Evolutionary conservation across 495 filamentous ascomycete genomes (phyloP).

Genomic region (Astrocystis sublimbata): DNA sequence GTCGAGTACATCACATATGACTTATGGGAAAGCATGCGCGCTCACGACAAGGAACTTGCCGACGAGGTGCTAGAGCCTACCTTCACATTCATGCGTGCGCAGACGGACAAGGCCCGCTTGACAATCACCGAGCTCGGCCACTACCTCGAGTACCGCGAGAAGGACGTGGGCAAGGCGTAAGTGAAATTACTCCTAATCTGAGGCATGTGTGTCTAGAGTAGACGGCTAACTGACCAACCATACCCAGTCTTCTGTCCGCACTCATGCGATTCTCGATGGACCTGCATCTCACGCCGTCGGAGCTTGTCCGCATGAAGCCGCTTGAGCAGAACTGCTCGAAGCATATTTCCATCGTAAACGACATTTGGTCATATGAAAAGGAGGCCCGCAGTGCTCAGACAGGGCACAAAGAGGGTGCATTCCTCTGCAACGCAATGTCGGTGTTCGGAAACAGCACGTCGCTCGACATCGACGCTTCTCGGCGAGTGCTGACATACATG

Average conservation of each 20-base stretch:
- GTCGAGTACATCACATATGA: slow-evolving; percentile 41
- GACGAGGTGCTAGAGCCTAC: slow-evolving; percentile 35
- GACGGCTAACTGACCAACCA: too few species aligned
- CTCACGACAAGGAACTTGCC: slow-evolving; percentile 30
- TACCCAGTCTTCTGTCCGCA: not conserved
- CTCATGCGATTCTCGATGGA: not conserved
- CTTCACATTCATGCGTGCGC: slow-evolving; percentile 38
- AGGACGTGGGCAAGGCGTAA: slow-evolving; percentile 38
- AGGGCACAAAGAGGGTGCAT: not conserved
- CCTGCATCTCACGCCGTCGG: not conserved
- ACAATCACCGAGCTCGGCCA: slow-evolving; percentile 21
- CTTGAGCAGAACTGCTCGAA: not conserved
- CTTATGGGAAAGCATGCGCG: slow-evolving; percentile 42
- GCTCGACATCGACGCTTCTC: not conserved
- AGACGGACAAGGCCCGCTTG: slow-evolving; percentile 27
- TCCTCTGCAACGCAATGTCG: not conserved
- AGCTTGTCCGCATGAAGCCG: not conserved
- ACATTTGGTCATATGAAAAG: not conserved
- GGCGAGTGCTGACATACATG: not conserved
- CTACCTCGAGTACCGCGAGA: slow-evolving; percentile 37
- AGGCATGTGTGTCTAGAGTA: slow-evolving; percentile 21
- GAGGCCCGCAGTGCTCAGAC: not conserved
- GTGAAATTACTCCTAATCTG: slow-evolving; percentile 31
- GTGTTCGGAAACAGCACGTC: not conserved
- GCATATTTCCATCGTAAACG: not conserved